Conservation (phyloP, 73 alveolate genomes). For the Halteria grandinella region DNA sequence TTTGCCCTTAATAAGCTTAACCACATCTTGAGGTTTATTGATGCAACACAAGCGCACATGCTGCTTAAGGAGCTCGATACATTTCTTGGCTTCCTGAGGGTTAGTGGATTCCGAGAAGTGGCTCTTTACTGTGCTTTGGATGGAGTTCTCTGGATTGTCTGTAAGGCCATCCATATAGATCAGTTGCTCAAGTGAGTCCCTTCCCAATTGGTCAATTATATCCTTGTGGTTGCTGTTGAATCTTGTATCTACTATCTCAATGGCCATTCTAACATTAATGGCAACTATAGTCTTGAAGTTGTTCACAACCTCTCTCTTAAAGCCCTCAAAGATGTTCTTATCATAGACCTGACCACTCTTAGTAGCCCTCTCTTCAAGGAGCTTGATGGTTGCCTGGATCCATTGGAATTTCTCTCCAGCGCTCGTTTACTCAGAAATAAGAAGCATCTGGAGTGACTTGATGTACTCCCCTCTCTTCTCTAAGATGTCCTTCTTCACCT, state of each 20-base stretch:
- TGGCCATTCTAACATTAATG: constrained; percentile 14
- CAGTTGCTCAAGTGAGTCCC: constrained; percentile 1
- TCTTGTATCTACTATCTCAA: constrained; percentile 3
- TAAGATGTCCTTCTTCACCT: constrained; percentile 3
- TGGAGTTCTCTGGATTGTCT: constrained; percentile 1
- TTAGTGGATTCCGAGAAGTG: constrained; percentile 16
- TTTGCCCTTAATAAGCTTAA: constrained; percentile 1
- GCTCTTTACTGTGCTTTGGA: constrained; percentile 10
- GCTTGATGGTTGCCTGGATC: constrained; percentile 25
- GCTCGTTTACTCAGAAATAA: neutral
- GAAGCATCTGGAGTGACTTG: constrained; percentile 22
- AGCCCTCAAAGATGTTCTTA: constrained; percentile 5
- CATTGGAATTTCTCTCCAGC: constrained; percentile 24
- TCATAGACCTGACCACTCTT: neutral
- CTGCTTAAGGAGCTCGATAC: constrained; percentile 10
- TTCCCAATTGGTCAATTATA: constrained; percentile 5
- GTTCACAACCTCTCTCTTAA: constrained; percentile 27
- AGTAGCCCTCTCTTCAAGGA: neutral
- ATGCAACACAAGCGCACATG: constrained; percentile 28
- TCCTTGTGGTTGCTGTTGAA: constrained; percentile 2
- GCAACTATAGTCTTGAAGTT: neutral
- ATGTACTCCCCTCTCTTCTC: constrained; percentile 36
- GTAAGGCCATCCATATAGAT: constrained; percentile 19
- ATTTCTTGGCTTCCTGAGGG: constrained; percentile 24
- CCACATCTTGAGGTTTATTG: too few relatives aligned